Conservation (phyloP, 1,284 basidiomycete species). For the Austroboletus niveus region DNA sequence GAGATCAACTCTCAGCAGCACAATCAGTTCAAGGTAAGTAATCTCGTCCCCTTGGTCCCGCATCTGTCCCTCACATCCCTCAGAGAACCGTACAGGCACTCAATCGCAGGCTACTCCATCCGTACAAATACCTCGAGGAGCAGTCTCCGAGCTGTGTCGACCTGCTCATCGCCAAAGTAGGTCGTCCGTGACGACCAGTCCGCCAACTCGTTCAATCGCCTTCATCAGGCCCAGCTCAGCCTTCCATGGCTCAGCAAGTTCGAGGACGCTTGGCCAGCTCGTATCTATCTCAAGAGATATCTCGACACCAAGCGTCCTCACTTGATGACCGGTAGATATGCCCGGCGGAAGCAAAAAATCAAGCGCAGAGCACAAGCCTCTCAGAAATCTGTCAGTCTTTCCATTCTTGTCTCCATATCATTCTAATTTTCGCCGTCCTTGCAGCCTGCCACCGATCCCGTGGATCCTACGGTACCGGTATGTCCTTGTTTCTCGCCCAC, state of each 20-base stretch:
- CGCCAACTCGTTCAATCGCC: not conserved
- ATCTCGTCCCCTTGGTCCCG: not conserved
- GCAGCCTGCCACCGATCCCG: not conserved
- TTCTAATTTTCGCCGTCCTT: not conserved
- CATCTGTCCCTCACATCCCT: not conserved
- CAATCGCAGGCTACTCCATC: conserved; percentile 4
- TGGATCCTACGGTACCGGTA: not conserved
- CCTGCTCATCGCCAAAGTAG: conserved; percentile 4
- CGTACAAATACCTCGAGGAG: conserved; percentile 18
- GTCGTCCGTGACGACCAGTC: not conserved
- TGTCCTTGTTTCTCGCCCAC: not conserved
- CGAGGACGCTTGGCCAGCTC: conserved; percentile 20
- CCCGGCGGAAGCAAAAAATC: not conserved
- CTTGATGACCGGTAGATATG: not conserved
- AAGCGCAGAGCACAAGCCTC: not conserved
- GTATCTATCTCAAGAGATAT: conserved; percentile 24
- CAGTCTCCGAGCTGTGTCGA: conserved; percentile 11
- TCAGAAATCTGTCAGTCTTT: not conserved
- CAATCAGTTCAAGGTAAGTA: conserved; percentile 9
- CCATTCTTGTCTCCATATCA: not conserved
- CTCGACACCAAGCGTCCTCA: conserved; percentile 8
- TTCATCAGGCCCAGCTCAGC: conserved; percentile 6
- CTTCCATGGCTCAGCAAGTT: conserved; percentile 23
- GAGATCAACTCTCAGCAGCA: conserved; percentile 7
- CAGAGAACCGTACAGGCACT: conserved; percentile 13